Conservation (phyloP, 768 basidiomycete species). For the Daedalea quercina region DNA sequence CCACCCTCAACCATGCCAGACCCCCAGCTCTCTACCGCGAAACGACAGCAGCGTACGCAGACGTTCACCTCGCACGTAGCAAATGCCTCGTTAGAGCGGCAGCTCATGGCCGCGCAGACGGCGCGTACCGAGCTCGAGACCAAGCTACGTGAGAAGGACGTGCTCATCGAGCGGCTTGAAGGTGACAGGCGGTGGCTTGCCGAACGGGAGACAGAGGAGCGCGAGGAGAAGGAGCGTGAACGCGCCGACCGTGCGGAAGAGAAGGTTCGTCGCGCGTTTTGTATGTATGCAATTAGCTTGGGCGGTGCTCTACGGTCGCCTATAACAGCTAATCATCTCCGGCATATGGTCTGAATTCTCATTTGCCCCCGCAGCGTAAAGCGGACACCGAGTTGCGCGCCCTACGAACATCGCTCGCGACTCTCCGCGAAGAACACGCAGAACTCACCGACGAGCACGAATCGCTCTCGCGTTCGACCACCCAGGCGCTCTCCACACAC, state of each 20-base stretch:
- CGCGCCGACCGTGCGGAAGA: slow-evolving; percentile 43
- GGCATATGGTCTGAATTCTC: too few relatives aligned
- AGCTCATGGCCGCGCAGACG: slow-evolving; percentile 54
- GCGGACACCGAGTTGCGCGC: slow-evolving; percentile 45
- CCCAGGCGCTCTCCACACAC: slow-evolving; percentile 44
- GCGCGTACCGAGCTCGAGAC: slow-evolving; percentile 60
- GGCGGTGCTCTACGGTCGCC: too few relatives aligned
- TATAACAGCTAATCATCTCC: too few relatives aligned
- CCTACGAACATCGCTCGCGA: slow-evolving; percentile 40
- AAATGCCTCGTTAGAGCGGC: slow-evolving; percentile 61
- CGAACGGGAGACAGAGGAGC: slow-evolving; percentile 62
- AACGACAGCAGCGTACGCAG: slow-evolving; percentile 60
- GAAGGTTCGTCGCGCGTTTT: slow-evolving; percentile 40
- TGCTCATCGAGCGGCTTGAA: slow-evolving; percentile 58
- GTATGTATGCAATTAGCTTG: not conserved
- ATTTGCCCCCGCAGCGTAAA: slow-evolving; percentile 38
- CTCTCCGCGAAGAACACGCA: slow-evolving; percentile 49
- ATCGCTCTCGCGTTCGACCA: slow-evolving; percentile 37
- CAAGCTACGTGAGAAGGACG: slow-evolving; percentile 60
- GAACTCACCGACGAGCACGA: slow-evolving; percentile 57
- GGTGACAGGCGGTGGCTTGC: slow-evolving; percentile 63
- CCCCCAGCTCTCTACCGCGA: slow-evolving; percentile 58
- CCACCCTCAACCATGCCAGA: slow-evolving; percentile 32
- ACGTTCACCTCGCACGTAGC: slow-evolving; percentile 56
- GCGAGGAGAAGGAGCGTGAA: slow-evolving; percentile 59